Conservation (phyloP, 768 basidiomycete genomes). For the Sistotremastrum suecicum region DNA sequence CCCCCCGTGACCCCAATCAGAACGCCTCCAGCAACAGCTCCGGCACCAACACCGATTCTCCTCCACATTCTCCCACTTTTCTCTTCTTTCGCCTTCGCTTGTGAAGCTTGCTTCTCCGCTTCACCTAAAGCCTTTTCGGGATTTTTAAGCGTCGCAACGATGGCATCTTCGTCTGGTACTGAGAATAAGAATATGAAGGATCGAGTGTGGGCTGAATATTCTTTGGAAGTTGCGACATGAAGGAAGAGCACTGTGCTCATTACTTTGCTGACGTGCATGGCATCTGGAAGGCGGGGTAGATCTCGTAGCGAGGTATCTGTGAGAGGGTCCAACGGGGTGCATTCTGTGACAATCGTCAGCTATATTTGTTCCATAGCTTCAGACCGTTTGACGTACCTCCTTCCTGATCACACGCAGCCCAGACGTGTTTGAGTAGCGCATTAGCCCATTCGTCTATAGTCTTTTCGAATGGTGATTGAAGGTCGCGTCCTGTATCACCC, state of each 20-base stretch:
- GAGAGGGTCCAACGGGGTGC: conserved; percentile 27
- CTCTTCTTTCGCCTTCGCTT: conserved; percentile 27
- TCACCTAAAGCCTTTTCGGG: conserved; percentile 31
- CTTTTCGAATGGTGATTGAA: conserved; percentile 17
- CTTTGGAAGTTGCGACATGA: conserved; percentile 30
- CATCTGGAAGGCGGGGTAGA: conserved; percentile 24
- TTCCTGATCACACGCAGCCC: conserved; percentile 29
- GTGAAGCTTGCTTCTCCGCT: conserved; percentile 27
- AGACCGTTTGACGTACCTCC: conserved; percentile 15
- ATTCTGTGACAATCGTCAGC: conserved; percentile 17
- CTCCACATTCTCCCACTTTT: conserved; percentile 26
- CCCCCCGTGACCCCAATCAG: conserved; percentile 46
- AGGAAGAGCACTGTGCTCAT: conserved; percentile 38
- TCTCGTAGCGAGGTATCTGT: conserved; percentile 32
- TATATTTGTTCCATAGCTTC: too few relatives aligned
- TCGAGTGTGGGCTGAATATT: conserved; percentile 37
- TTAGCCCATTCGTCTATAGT: conserved; percentile 34
- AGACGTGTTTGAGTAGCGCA: conserved; percentile 26
- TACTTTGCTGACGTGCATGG: conserved; percentile 25
- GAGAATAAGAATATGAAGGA: conserved; percentile 28
- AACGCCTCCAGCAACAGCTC: conserved; percentile 40
- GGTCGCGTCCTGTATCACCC: conserved; percentile 3
- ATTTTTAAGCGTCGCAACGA: conserved; percentile 33
- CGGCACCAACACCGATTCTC: conserved; percentile 33
- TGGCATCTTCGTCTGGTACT: conserved; percentile 27